Conservation (phyloP, 306 rosid species). For the Corylus heterophylla region DNA sequence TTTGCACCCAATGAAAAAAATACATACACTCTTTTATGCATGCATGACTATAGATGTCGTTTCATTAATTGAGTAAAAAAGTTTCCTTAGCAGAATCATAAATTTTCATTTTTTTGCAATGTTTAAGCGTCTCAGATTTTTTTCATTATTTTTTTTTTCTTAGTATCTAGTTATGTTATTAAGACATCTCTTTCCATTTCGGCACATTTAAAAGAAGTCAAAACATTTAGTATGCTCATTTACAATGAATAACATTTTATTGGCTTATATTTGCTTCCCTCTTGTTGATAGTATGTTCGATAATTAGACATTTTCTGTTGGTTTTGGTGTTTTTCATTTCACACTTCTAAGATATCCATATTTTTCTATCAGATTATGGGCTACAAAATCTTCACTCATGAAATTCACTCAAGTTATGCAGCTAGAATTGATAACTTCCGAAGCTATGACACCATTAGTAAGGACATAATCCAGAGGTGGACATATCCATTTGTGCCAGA, state of each 20-base stretch:
- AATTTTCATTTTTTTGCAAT: neutral
- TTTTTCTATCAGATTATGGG: conserved; percentile 82
- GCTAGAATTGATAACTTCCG: conserved; percentile 95
- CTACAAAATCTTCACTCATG: conserved; percentile 89
- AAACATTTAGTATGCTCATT: neutral
- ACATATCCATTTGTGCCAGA: conserved; percentile 96
- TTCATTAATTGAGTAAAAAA: neutral
- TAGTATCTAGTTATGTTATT: neutral
- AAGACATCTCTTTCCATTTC: neutral
- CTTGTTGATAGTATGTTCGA: conserved; percentile 18
- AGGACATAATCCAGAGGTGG: conserved; percentile 98
- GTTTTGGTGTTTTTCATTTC: conserved; percentile 26
- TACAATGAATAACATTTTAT: neutral
- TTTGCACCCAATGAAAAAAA: neutral
- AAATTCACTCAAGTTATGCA: conserved; percentile 89
- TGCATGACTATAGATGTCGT: neutral
- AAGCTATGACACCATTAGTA: conserved; percentile 92
- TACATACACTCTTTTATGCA: neutral
- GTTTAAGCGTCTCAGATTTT: neutral
- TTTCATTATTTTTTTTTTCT: neutral
- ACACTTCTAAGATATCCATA: conserved; percentile 29
- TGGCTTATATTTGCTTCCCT: conserved; percentile 11
- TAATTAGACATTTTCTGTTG: conserved; percentile 9
- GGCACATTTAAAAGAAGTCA: neutral
- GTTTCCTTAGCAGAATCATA: neutral